Evolutionary conservation across 257 asterid species (phyloP), one percentile per base, ranked within the genome.

Genomic region (Plectranthus barbatus): DNA sequence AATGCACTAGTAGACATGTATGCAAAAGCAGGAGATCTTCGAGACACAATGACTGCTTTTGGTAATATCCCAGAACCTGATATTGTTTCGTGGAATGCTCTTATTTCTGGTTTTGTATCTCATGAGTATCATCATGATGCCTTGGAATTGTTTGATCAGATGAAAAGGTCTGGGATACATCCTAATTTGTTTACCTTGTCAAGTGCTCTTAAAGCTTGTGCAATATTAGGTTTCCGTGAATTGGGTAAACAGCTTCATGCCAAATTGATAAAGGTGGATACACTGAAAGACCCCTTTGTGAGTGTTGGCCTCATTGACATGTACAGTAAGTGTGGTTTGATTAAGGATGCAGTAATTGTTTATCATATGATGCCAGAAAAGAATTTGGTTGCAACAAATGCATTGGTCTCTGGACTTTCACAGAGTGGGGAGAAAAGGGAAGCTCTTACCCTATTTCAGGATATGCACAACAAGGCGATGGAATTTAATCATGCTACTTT

Each of bases 1-100:
- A 87, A 87, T 73, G 94, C 96, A 31, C 79, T 87, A 31, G 77
- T 87, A 62, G 94, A 87, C 67, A 87, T 87, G 91, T 85, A 85
- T 65, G 82, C 94, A 41, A 87, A 85, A 74, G 69, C 66, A 29
- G 85, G 94, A 56, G 59, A 63, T 60, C 83, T 85, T 61, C 68
- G 76, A 68, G 87, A 78, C 56, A 83, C 88, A 0, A 40, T 71
- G 21, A 8, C 76, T 23, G 96, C 73, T 72, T 85, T 83, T 19
- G 46, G 65, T 52, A 78, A 69, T 59, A 80, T 81, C 46, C 61
- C 61, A 8, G 46, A 69, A 60, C 87, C 83, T 1, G 94, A 87
- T 76, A 78, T 81, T 55, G 76, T 83, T 67, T 81, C 96, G 42
- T 87, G 94, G 96, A 87, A 87, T 78, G 79, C 93, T 62, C 64